phyloP scores from a whole-genome alignment of 768 basidiomycete genomes.

The Naematelia encephala region DNA sequence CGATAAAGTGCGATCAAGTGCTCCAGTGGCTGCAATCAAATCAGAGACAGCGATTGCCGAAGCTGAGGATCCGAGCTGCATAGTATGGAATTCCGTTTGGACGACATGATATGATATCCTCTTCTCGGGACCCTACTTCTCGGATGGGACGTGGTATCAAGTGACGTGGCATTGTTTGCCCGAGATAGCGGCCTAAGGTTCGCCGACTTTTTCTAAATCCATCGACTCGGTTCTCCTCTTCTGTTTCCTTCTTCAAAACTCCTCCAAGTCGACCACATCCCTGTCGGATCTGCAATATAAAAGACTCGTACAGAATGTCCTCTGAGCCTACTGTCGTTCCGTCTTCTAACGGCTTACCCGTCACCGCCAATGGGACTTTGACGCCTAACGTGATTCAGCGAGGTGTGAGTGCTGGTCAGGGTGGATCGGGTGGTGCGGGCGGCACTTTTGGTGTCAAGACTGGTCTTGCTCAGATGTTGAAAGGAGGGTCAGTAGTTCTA shows the following conservation, averaged over 20 bases:
- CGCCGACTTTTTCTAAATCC: neutral
- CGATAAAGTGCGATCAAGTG: no score
- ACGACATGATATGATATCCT: no score
- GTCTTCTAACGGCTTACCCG: slow-evolving; percentile 28
- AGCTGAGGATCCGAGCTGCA: no score
- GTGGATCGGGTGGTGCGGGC: slow-evolving; percentile 27
- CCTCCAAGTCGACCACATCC: neutral
- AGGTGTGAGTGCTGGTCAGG: slow-evolving; percentile 16
- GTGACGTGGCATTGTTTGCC: neutral
- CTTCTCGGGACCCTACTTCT: no score
- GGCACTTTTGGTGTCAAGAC: slow-evolving; percentile 66
- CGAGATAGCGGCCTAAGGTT: neutral
- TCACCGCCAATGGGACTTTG: slow-evolving; percentile 30
- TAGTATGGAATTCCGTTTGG: no score
- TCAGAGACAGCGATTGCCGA: no score
- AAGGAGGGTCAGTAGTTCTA: slow-evolving; percentile 51
- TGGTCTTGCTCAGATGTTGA: slow-evolving; percentile 94
- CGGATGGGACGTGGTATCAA: no score
- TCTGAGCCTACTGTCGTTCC: slow-evolving; percentile 43
- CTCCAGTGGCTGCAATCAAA: no score
- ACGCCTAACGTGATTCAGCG: slow-evolving; percentile 32
- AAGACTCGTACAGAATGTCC: slow-evolving; percentile 9
- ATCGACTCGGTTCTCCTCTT: no score
- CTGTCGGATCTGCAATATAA: neutral
- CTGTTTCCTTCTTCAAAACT: neutral